Evolutionary conservation across 306 rosid genomes (phyloP).

Genomic region (Quercus rubra): DNA sequence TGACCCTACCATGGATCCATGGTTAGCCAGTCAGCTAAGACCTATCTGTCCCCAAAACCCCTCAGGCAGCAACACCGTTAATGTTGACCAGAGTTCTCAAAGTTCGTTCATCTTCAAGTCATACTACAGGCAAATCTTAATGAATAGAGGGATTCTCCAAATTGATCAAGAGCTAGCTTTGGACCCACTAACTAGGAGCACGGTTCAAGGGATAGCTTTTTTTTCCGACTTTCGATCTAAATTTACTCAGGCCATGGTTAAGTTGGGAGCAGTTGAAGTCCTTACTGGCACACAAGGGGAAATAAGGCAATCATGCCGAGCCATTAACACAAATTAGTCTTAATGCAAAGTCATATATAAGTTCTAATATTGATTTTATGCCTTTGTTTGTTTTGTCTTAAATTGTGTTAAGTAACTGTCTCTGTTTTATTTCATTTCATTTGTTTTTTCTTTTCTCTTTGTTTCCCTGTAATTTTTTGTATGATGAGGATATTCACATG

Average conservation of each 20-base stretch:
- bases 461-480: background rate
- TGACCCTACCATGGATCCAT: slow-evolving; percentile 24
- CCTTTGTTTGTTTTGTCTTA: background rate
- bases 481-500: too few relatives aligned
- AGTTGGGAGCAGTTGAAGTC: slow-evolving; percentile 33
- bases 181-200: background rate
- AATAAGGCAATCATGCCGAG: slow-evolving; percentile 30
- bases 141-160: slow-evolving; percentile 30
- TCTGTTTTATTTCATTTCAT: background rate
- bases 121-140: slow-evolving; percentile 13
- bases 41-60: slow-evolving; percentile 16
- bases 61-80: background rate
- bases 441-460: background rate
- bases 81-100: slow-evolving; percentile 20
- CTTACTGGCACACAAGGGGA: slow-evolving; percentile 20
- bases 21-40: background rate
- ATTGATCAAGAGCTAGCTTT: slow-evolving; percentile 37
- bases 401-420: background rate
- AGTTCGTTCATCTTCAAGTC: slow-evolving; percentile 17
- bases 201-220: background rate
- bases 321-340: background rate
- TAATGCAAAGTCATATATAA: background rate
- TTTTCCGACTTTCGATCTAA: background rate
- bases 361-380: background rate
- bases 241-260: slow-evolving; percentile 39